phyloP scores from a whole-genome alignment of 345 rosid genomes.

The Turnera subulata region DNA sequence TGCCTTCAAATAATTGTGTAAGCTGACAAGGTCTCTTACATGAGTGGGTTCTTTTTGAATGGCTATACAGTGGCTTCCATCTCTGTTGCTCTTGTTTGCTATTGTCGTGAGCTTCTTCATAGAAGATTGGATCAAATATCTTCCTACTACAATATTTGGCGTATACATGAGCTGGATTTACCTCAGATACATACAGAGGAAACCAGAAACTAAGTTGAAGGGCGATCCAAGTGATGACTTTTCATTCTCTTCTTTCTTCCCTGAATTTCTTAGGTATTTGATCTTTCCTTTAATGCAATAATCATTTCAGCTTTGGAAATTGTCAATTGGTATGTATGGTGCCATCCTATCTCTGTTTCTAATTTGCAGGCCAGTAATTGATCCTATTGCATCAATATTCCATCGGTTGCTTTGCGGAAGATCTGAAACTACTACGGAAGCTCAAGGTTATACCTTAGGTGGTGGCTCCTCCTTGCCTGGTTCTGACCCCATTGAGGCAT shows the following conservation, averaged over 20 bases:
- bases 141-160: constrained; percentile 88
- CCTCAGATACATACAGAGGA: constrained; percentile 83
- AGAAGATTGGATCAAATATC: constrained; percentile 62
- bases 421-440: constrained; percentile 43
- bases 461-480: constrained; percentile 83
- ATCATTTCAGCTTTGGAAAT: constrained; percentile 2
- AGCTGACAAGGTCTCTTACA: too few species aligned
- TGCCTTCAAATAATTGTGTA: constrained; percentile 5
- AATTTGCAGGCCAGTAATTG: constrained; percentile 65
- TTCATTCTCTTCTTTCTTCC: constrained; percentile 89
- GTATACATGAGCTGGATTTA: constrained; percentile 91
- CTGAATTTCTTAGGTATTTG: constrained; percentile 73
- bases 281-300: background rate
- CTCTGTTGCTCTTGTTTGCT: constrained; percentile 60
- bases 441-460: constrained; percentile 47
- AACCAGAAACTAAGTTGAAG: constrained; percentile 77
- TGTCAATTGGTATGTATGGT: constrained; percentile 5
- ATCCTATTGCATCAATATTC: constrained; percentile 77
- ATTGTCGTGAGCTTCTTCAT: constrained; percentile 73
- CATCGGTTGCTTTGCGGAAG: constrained; percentile 83
- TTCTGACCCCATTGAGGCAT: constrained; percentile 90
- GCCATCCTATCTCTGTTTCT: constrained; percentile 6
- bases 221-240: constrained; percentile 98
- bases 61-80: constrained; percentile 88
- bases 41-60: constrained; percentile 16